These are phyloP conservation scores for Daldinia grandis DNA, from an alignment of 495 filamentous ascomycete genomes.

Conservation along the genomic window DNA sequence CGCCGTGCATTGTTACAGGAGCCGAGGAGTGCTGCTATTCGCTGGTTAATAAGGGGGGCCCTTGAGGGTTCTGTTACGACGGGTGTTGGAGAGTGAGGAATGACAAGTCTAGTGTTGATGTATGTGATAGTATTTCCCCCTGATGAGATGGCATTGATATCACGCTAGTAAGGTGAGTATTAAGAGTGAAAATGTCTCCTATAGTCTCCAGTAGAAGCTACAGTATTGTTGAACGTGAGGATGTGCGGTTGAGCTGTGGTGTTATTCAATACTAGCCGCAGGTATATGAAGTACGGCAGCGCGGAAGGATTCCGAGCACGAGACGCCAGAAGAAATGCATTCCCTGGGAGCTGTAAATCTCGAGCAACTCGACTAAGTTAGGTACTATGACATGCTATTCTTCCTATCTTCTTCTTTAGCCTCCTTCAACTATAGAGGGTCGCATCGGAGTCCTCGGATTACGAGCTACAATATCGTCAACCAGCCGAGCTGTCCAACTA, in stretches of 20 bases:
- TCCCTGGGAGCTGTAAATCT: neutral
- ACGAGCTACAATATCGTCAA: neutral
- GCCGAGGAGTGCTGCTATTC: neutral
- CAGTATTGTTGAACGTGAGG: neutral
- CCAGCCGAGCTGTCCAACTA: neutral
- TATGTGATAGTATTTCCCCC: neutral
- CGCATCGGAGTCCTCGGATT: conserved; percentile 14
- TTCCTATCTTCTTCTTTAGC: neutral
- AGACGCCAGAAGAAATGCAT: neutral
- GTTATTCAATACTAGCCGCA: neutral
- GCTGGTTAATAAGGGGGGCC: conserved; percentile 1
- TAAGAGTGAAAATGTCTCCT: neutral
- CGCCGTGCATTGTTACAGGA: conserved; percentile 1
- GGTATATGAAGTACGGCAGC: neutral
- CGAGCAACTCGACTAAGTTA: neutral
- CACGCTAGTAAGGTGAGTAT: neutral
- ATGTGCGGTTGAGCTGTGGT: neutral
- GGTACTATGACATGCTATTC: neutral
- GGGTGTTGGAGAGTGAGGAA: neutral
- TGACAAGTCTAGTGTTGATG: neutral
- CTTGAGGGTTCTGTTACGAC: neutral
- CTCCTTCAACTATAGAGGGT: neutral
- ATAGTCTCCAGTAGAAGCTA: neutral
- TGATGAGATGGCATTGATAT: neutral
- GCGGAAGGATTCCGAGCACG: no score